Evolutionary conservation across 1,139 yeast species (phyloP).

Genomic region (Blastobotrys apis): DNA sequence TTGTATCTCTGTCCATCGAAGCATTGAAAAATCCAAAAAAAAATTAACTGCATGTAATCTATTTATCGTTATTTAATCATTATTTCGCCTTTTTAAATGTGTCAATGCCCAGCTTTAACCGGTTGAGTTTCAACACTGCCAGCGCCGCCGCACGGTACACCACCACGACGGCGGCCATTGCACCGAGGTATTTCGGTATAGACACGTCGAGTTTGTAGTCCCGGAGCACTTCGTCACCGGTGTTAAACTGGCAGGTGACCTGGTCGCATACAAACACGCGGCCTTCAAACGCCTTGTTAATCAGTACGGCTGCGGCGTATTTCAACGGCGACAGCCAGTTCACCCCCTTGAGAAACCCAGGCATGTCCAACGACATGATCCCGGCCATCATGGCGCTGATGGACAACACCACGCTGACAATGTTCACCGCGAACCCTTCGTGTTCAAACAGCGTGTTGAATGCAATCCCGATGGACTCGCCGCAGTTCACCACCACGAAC

Average conservation of each 20-base stretch:
- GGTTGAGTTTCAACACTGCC: conserved; percentile 25
- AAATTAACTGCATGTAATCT: too few species aligned
- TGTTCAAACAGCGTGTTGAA: conserved; percentile 72
- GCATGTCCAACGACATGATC: conserved; percentile 74
- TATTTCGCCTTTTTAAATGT: conserved; percentile 5
- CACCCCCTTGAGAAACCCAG: conserved; percentile 59
- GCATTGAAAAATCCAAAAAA: too few species aligned
- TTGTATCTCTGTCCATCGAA: conserved; percentile 4
- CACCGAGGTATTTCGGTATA: conserved; percentile 35
- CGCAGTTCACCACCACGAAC: conserved; percentile 59
- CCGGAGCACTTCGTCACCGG: conserved; percentile 49
- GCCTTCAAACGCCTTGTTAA: conserved; percentile 46
- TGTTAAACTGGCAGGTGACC: conserved; percentile 42
- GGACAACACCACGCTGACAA: conserved; percentile 58
- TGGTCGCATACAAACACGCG: conserved; percentile 40
- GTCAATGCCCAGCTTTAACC: conserved; percentile 29
- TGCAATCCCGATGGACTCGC: conserved; percentile 78
- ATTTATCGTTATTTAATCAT: neutral
- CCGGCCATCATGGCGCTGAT: conserved; percentile 83
- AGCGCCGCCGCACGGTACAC: conserved; percentile 39
- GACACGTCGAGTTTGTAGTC: conserved; percentile 41
- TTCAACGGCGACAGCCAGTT: conserved; percentile 73
- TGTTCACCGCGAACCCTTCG: conserved; percentile 73
- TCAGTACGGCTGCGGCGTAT: conserved; percentile 56
- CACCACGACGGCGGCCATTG: conserved; percentile 34